These are phyloP conservation scores for Taiozyma onychis DNA, from an alignment of 1,139 yeast genomes.

Conservation along the genomic window DNA sequence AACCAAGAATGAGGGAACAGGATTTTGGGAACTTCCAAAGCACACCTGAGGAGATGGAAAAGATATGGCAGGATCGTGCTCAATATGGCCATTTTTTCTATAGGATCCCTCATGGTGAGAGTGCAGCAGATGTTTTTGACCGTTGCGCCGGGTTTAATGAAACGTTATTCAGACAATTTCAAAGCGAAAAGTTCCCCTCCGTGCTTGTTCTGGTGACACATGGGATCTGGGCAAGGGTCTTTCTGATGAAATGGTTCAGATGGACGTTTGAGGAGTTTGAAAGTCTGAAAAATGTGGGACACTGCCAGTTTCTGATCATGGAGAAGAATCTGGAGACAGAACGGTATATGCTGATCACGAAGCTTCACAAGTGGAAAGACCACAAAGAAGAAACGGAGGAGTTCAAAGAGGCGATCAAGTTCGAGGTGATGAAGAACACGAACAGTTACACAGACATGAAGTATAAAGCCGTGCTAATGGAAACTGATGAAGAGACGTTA, in stretches of 20 bases:
- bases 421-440: slow-evolving; percentile 19
- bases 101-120: slow-evolving; percentile 88
- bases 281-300: slow-evolving; percentile 72
- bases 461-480: background rate
- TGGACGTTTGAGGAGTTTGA: slow-evolving; percentile 92
- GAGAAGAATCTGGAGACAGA: slow-evolving; percentile 43
- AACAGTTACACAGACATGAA: slow-evolving; percentile 21
- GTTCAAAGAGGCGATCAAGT: slow-evolving; percentile 13
- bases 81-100: slow-evolving; percentile 90
- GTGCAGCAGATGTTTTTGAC: slow-evolving; percentile 94
- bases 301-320: slow-evolving; percentile 79
- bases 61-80: slow-evolving; percentile 76
- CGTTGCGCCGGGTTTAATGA: slow-evolving; percentile 87
- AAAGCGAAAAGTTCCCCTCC: slow-evolving; percentile 57
- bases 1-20: slow-evolving; percentile 88
- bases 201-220: slow-evolving; percentile 83
- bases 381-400: slow-evolving; percentile 28
- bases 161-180: slow-evolving; percentile 75
- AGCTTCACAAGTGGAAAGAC: slow-evolving; percentile 57
- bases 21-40: slow-evolving; percentile 92
- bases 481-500: slow-evolving; percentile 9
- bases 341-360: slow-evolving; percentile 47
- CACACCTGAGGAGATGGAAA: slow-evolving; percentile 69
- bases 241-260: slow-evolving; percentile 87
- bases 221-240: slow-evolving; percentile 91